These are phyloP conservation scores for Rosellinia necatrix DNA, from an alignment of 2,329 filamentous ascomycete genomes.

Conservation along the genomic window DNA sequence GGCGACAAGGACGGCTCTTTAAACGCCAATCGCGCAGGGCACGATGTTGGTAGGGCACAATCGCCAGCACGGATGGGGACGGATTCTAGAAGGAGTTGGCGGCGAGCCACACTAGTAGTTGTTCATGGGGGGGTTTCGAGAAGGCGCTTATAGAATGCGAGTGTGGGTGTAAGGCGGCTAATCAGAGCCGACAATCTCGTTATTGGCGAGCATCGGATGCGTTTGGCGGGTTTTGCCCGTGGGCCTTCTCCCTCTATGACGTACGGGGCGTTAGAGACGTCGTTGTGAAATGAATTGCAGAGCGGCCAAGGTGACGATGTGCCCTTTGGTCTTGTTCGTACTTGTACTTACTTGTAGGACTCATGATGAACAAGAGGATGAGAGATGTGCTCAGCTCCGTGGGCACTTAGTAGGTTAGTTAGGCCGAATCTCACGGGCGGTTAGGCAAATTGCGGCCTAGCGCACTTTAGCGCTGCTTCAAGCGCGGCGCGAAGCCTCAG, in stretches of 20 bases:
- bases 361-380: background rate
- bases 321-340: background rate
- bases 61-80: slow-evolving; percentile 27
- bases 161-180: slow-evolving; percentile 33
- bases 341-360: background rate
- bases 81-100: slow-evolving; percentile 34
- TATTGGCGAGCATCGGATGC: slow-evolving; percentile 29
- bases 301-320: background rate
- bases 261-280: background rate
- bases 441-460: slow-evolving; percentile 11
- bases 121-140: slow-evolving; percentile 15
- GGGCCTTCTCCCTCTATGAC: no score
- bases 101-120: slow-evolving; percentile 21
- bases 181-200: slow-evolving; percentile 25
- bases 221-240: no score
- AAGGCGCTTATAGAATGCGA: slow-evolving; percentile 34
- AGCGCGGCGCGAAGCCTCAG: slow-evolving; percentile 14
- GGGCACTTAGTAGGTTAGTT: no score
- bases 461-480: slow-evolving; percentile 21
- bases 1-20: slow-evolving; percentile 27
- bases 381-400: background rate
- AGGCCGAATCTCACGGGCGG: no score
- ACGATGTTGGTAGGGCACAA: slow-evolving; percentile 24
- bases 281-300: background rate
- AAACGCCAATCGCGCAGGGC: slow-evolving; percentile 30